Evolutionary conservation across 1,284 basidiomycete species (phyloP).

Genomic region (Vanrija sp.): DNA sequence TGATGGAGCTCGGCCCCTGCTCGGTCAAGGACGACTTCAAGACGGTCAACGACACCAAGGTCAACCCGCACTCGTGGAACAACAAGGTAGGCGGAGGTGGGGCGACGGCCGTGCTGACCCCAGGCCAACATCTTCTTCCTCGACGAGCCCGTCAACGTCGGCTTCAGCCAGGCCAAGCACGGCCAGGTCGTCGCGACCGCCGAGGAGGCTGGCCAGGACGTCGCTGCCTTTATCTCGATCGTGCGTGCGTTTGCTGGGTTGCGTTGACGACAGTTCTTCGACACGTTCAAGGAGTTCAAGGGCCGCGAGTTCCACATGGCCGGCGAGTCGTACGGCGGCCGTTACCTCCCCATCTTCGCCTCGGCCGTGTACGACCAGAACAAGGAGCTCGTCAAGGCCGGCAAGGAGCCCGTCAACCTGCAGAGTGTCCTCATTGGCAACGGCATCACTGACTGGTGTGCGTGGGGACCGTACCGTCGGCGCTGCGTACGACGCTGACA

Average conservation of each 20-base stretch:
- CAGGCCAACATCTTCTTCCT: conserved; percentile 46
- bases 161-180: conserved; percentile 64
- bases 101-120: conserved; percentile 50
- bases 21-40: conserved; percentile 38
- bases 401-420: conserved; percentile 69
- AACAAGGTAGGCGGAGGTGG: conserved; percentile 55
- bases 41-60: conserved; percentile 43
- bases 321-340: conserved; percentile 59
- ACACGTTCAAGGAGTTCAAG: conserved; percentile 62
- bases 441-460: conserved; percentile 46
- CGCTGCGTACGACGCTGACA: not conserved
- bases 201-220: conserved; percentile 66
- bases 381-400: conserved; percentile 55
- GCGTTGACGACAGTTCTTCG: conserved; percentile 56
- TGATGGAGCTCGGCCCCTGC: conserved; percentile 54
- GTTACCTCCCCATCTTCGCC: conserved; percentile 81
- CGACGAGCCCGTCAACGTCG: conserved; percentile 58
- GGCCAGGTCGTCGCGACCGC: conserved; percentile 59
- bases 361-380: conserved; percentile 76
- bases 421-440: conserved; percentile 76
- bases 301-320: conserved; percentile 63
- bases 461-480: not conserved
- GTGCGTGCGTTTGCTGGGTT: conserved; percentile 16
- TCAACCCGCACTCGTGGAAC: conserved; percentile 52
- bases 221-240: conserved; percentile 67